Evolutionary conservation across 805 yeast genomes (phyloP).

Genomic region (Grigorovia yakushimaensis): DNA sequence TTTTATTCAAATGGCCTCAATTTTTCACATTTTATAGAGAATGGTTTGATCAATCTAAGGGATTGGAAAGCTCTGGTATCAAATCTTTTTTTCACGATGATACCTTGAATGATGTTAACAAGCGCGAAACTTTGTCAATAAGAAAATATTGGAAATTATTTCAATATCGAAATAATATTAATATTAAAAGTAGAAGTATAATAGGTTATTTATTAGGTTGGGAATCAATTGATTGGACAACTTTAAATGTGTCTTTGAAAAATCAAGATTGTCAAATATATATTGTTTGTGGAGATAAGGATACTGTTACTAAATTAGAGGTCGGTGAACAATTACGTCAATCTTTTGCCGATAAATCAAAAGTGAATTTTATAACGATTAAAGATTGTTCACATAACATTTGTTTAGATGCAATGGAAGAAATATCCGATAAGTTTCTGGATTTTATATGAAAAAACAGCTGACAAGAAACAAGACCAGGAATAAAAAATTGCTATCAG

Average conservation of each 20-base stretch:
- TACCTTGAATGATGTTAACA: conserved; percentile 1
- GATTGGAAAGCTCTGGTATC: conserved; percentile 25
- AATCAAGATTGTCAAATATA: conserved; percentile 1
- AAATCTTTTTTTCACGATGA: conserved; percentile 16
- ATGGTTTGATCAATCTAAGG: conserved; percentile 24
- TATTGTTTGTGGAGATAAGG: conserved; percentile 19
- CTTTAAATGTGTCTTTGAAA: conserved; percentile 1
- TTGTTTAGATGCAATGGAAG: conserved; percentile 18
- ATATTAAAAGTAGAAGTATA: conserved; percentile 21
- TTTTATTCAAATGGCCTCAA: conserved; percentile 16
- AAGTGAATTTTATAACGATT: conserved; percentile 6
- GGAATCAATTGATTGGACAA: conserved; percentile 20
- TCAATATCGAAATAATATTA: conserved; percentile 24
- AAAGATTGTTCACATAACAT: conserved; percentile 21
- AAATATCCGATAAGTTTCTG: conserved; percentile 6
- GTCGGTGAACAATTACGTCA: conserved; percentile 7
- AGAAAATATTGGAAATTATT: conserved; percentile 18
- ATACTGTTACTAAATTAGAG: conserved; percentile 17
- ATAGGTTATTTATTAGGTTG: conserved; percentile 26
- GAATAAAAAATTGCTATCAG: too few relatives aligned
- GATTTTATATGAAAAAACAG: too few relatives aligned
- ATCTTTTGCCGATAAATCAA: conserved; percentile 2
- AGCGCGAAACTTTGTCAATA: background rate
- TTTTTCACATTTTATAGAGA: conserved; percentile 22
- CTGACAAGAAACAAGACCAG: too few relatives aligned